Base-by-base conservation (phyloP, 2,329 filamentous ascomycete genomes). In the Immersiporthe knoxdaviesiana region DNA sequence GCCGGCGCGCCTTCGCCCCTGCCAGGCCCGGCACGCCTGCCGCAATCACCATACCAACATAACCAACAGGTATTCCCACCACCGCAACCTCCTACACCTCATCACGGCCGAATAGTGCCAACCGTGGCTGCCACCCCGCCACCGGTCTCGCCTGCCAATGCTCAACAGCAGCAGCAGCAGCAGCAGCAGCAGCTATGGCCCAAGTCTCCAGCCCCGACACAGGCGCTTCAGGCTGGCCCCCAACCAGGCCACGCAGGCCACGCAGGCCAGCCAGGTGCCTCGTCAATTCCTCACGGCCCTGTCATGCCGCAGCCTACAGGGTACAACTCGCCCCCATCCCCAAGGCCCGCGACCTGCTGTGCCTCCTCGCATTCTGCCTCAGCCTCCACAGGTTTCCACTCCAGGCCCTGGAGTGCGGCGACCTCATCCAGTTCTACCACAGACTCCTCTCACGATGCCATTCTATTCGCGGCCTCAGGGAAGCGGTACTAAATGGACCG, bases 401-500 rank as follows among this genome's bases (percentile, higher is more conserved):
- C 56, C 62, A 35, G 60, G 59, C 44, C 61, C 72, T 39, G 66
- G 59, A 7, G 27, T 54, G 18, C 58, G 62, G 16, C 70, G 69
- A 35, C 70, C 63, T 32, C 60, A 64, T 41, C 68, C 70, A 3
- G 52, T 69, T 10, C 63, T 74, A 21, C 72, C 72, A 21, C 75
- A 75, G 54, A 77, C 73, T 21, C 73, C 73, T 7, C 52, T 61
- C 54, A 71, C 70, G 11, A 67, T 66, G 44, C 68, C 68, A 14
- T 63, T 62, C 52, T 39, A 66, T n/a, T 41, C 66, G 71, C 68
- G 65, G 66, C 16, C 62, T 67, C 12, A 74, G 27, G 78, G 78
- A 12, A 79, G 75, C 69, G 87, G 86, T 59, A 91, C 88, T 0
- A 86, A 85, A 74, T 91, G 88, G 88, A 85, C 82, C 2, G 80